Conservation (phyloP, 192 early-diverging fungal genomes). For the Mortierella alpina region DNA sequence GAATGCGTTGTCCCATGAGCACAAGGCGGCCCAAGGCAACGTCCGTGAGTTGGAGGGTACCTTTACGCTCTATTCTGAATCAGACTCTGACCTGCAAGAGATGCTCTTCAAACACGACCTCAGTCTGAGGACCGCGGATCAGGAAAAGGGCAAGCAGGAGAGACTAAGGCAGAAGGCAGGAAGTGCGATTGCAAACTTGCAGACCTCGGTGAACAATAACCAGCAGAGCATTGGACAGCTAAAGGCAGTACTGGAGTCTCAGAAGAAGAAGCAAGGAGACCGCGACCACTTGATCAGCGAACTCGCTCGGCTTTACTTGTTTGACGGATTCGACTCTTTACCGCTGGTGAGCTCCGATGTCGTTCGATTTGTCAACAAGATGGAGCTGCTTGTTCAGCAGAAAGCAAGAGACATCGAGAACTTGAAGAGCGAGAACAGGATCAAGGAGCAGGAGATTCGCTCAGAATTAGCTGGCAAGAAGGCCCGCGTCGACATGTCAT, state of each 20-base stretch:
- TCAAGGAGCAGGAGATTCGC: conserved; percentile 26
- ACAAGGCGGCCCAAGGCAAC: conserved; percentile 28
- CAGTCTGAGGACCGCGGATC: conserved; percentile 46
- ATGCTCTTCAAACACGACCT: conserved; percentile 62
- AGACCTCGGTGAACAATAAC: conserved; percentile 39
- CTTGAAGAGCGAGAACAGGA: conserved; percentile 26
- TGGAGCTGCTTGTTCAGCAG: conserved; percentile 54
- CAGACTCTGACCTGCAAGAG: conserved; percentile 70
- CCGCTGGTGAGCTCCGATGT: conserved; percentile 56
- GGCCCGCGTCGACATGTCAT: conserved; percentile 34
- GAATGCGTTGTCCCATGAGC: conserved; percentile 53
- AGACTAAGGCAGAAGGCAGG: conserved; percentile 23
- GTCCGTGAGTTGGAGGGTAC: conserved; percentile 36
- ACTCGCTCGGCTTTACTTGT: conserved; percentile 49
- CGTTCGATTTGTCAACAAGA: conserved; percentile 55
- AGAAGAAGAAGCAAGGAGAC: conserved; percentile 54
- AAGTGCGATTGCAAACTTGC: conserved; percentile 44
- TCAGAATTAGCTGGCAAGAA: conserved; percentile 26
- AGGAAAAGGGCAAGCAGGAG: conserved; percentile 31
- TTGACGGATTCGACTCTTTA: conserved; percentile 50
- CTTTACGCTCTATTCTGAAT: conserved; percentile 55
- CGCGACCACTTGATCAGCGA: conserved; percentile 57
- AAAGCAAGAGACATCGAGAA: conserved; percentile 15
- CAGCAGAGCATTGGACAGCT: conserved; percentile 62
- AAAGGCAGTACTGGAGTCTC: conserved; percentile 58